These are phyloP conservation scores for Bocquillonia castaneifolia DNA, from an alignment of 441 rosid species.

Conservation along the genomic window DNA sequence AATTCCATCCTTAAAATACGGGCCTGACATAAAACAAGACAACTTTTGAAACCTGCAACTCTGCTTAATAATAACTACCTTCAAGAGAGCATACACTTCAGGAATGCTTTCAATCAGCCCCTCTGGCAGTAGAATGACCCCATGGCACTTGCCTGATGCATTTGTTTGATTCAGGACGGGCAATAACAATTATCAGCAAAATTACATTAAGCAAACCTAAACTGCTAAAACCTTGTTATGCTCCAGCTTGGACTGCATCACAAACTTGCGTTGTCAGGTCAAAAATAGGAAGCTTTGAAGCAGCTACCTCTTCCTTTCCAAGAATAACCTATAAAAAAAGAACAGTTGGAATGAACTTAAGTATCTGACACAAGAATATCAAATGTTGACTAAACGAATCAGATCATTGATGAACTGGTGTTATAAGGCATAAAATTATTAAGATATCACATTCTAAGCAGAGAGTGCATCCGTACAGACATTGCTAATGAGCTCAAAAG, in stretches of 20 bases:
- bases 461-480: slow-evolving; percentile 98
- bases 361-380: not conserved
- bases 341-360: too few relatives aligned
- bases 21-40: not conserved
- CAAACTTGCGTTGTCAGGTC: slow-evolving; percentile 82
- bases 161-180: too few relatives aligned
- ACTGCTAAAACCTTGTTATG: slow-evolving; percentile 56
- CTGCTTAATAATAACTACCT: slow-evolving; percentile 12
- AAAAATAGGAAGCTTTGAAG: slow-evolving; percentile 92
- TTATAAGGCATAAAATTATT: not conserved
- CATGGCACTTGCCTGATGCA: slow-evolving; percentile 78
- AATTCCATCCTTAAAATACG: not conserved
- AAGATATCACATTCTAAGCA: slow-evolving; percentile 79
- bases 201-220: slow-evolving; percentile 18
- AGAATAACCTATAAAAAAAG: slow-evolving; percentile 66
- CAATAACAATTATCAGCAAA: slow-evolving; percentile 19
- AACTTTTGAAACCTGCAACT: not conserved
- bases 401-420: not conserved
- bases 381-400: not conserved
- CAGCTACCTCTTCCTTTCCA: slow-evolving; percentile 97
- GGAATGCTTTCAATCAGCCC: slow-evolving; percentile 98
- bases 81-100: slow-evolving; percentile 85
- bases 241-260: slow-evolving; percentile 97
- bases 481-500: slow-evolving; percentile 97
- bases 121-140: slow-evolving; percentile 94